Conservation (phyloP, 345 rosid genomes). For the Psidium guajava region DNA sequence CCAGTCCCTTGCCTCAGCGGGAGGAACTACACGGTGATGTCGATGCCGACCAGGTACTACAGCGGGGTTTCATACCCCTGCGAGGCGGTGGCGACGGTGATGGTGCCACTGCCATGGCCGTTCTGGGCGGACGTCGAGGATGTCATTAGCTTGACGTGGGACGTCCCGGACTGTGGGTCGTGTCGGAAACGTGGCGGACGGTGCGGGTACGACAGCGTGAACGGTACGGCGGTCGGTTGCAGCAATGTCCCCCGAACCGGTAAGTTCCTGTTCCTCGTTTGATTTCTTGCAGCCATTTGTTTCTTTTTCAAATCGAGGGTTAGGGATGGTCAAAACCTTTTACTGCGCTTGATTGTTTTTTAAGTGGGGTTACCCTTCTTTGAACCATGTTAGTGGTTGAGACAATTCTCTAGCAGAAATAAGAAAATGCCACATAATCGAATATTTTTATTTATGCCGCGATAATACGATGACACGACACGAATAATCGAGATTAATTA, state of each 20-base stretch:
- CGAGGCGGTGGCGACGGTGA: background rate
- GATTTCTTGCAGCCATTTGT: background rate
- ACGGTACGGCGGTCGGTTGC: conserved; percentile 16
- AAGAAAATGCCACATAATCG: background rate
- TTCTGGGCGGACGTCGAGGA: background rate
- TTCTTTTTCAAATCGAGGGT: background rate
- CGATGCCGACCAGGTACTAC: background rate
- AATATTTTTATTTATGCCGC: accelerated
- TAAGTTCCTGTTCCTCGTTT: background rate
- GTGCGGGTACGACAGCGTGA: conserved; percentile 17
- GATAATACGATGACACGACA: background rate
- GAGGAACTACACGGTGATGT: conserved; percentile 15
- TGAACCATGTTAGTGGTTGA: no score
- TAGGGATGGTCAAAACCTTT: background rate
- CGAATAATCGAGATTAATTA: background rate
- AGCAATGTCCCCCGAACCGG: background rate
- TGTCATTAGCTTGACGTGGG: conserved; percentile 18
- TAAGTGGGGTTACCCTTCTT: background rate
- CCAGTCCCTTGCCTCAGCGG: conserved; percentile 27
- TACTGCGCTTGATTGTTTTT: background rate
- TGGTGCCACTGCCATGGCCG: conserved; percentile 17
- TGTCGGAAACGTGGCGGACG: conserved; percentile 16
- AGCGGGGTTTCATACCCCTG: background rate
- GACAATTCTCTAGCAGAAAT: background rate
- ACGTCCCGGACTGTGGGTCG: conserved; percentile 15